phyloP scores from a whole-genome alignment of 2,329 filamentous ascomycete species.

The Neurospora sp. region DNA sequence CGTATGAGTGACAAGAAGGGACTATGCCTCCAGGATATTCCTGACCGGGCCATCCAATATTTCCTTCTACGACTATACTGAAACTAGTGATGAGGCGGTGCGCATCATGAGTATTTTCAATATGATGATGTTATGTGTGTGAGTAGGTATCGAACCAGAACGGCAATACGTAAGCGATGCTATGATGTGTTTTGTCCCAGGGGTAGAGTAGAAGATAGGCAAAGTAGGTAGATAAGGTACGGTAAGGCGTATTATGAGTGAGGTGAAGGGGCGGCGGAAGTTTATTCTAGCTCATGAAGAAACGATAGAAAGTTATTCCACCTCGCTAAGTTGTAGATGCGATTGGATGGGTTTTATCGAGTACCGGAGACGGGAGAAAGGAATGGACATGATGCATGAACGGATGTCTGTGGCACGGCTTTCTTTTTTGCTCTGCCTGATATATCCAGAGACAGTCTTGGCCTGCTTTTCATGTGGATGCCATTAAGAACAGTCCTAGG shows the following conservation, averaged over 20 bases:
- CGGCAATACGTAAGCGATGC: neutral
- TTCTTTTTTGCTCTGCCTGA: neutral
- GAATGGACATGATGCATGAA: neutral
- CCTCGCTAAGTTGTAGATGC: neutral
- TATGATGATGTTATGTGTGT: neutral
- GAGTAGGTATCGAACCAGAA: neutral
- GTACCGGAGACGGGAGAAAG: neutral
- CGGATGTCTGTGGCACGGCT: neutral
- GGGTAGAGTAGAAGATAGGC: neutral
- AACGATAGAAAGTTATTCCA: no score
- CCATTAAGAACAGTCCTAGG: neutral
- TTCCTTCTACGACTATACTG: no score
- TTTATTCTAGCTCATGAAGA: neutral
- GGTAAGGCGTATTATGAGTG: neutral
- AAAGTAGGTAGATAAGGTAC: neutral
- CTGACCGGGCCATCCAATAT: no score
- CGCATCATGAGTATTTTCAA: no score
- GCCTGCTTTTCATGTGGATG: neutral
- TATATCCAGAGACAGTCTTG: neutral
- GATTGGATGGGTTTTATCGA: neutral
- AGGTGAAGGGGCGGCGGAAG: neutral
- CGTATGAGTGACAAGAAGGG: neutral
- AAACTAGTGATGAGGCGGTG: no score
- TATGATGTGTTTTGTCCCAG: neutral
- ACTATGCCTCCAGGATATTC: neutral